phyloP scores from a whole-genome alignment of 768 basidiomycete genomes.

The Rossbeevera mucosa region DNA sequence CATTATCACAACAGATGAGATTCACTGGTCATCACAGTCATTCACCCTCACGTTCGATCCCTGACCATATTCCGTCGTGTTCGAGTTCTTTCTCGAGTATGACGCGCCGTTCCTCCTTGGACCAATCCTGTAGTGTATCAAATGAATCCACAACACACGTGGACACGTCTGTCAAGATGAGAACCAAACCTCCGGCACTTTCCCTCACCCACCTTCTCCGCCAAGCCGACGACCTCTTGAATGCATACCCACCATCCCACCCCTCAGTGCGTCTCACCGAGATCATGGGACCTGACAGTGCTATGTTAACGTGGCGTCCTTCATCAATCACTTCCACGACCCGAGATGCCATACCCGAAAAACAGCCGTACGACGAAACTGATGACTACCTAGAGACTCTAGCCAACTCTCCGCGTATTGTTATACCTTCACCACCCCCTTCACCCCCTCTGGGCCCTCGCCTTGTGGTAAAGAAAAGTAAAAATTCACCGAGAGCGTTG shows the following conservation, averaged over 20 bases:
- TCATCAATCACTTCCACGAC: constrained; percentile 23
- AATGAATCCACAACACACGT: constrained; percentile 1
- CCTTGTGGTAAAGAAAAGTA: constrained; percentile 21
- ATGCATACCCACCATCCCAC: constrained; percentile 56
- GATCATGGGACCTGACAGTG: constrained; percentile 78
- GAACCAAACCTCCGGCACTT: constrained; percentile 26
- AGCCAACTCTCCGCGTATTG: constrained; percentile 20
- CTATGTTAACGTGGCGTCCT: constrained; percentile 61
- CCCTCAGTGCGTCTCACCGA: constrained; percentile 47
- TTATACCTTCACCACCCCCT: constrained; percentile 25
- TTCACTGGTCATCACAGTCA: background rate
- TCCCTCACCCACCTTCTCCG: constrained; percentile 49
- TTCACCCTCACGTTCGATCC: background rate
- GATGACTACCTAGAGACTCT: constrained; percentile 27
- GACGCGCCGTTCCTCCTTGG: background rate
- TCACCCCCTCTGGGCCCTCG: constrained; percentile 13
- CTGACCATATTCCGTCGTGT: background rate
- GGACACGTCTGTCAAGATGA: constrained; percentile 9
- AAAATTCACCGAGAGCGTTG: constrained; percentile 1
- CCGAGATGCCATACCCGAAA: constrained; percentile 18
- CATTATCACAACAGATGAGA: background rate
- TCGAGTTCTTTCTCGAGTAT: constrained; percentile 9
- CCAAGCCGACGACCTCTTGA: constrained; percentile 55
- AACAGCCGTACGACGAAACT: constrained; percentile 19
- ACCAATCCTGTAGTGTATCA: background rate